A percentile compares a stretch with the other conserved stretches of the same genome.
phyloP scores from a whole-genome alignment of 177 flowering plant species.

The Telopea speciosissima region DNA sequence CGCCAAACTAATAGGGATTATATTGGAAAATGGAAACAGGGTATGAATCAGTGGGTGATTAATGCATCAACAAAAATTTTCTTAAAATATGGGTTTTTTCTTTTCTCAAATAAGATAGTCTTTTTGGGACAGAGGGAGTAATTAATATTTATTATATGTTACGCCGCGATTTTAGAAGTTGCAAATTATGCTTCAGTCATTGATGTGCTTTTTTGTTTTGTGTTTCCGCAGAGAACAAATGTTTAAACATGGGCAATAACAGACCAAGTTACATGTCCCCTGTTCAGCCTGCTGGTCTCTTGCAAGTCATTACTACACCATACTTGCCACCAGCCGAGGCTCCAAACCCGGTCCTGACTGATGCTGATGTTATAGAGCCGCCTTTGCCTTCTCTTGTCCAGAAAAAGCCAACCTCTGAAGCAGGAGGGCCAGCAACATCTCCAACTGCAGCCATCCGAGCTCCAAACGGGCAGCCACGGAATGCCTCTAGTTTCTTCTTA shows the following conservation, averaged over 20 bases:
- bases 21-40: too few relatives aligned
- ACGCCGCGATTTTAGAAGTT: too few relatives aligned
- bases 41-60: too few relatives aligned
- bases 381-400: constrained; percentile 48
- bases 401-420: constrained; percentile 10
- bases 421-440: not conserved
- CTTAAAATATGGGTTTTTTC: too few relatives aligned
- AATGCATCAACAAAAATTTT: too few relatives aligned
- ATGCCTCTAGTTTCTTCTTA: constrained; percentile 6
- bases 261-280: constrained; percentile 51
- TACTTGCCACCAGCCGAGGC: constrained; percentile 62
- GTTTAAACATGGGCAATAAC: constrained; percentile 27
- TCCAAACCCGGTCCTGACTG: constrained; percentile 52
- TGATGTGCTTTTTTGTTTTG: not conserved
- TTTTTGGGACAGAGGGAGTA: too few relatives aligned
- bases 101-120: too few relatives aligned
- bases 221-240: constrained; percentile 51
- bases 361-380: constrained; percentile 51
- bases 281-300: constrained; percentile 43
- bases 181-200: not conserved
- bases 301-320: constrained; percentile 13
- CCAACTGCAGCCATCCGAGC: constrained; percentile 3
- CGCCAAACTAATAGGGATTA: too few relatives aligned
- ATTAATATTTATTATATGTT: too few relatives aligned
- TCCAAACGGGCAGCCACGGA: constrained; percentile 13